Base-by-base conservation (phyloP, 73 alveolate genomes). In the Paramecium biaurelia region DNA sequence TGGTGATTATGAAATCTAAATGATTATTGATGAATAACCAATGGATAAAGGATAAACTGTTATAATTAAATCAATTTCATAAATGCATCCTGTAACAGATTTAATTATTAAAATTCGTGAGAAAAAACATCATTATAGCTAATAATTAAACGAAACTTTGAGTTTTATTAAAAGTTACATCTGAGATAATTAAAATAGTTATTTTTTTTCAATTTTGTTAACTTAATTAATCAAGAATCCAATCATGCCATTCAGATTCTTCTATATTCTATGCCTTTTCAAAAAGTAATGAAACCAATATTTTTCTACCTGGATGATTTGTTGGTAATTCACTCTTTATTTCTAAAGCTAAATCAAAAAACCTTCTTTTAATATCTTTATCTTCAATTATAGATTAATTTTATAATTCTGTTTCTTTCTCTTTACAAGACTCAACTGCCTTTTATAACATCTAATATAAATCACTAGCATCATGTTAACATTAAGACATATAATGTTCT, bases 321-420 rank as follows among this genome's bases (percentile, higher is more conserved):
- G 12, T 45, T 5, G 90, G 76, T 79, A 79, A 79, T 24, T 79
- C 90, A 47, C 90, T 79, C 32, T 79, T 79, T 43, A 79, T 79
- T 47, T 79, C 18, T 79, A 79, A 79, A 1, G 90, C 90, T 42
- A 79, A 43, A 79, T 79, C 90, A 24, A 79, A 79, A 45, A 79
- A 79, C 6, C 56, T 79, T 12, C 90, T 38, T 79, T 79, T 79
- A 1, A 14, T 24, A 14, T 79, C 90, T 18, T 79, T 79, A 79
- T 79, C 90, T 47, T 38, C 70, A 0, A 79, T 14, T 42, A 79
- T 45, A 1, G 70, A 41, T 79, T 26, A 24, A 45, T 79, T 79
- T 15, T 43, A 30, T 79, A 79, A 45, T 79, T 79, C 76, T 8
- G 15, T 47, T 24, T 79, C 70, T 18, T 79, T 42, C 70, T 79